A percentile compares a stretch with the other conserved stretches of the same genome.
phyloP scores from a whole-genome alignment of 1,139 yeast species.

The Scheffersomyces segobiensis region DNA sequence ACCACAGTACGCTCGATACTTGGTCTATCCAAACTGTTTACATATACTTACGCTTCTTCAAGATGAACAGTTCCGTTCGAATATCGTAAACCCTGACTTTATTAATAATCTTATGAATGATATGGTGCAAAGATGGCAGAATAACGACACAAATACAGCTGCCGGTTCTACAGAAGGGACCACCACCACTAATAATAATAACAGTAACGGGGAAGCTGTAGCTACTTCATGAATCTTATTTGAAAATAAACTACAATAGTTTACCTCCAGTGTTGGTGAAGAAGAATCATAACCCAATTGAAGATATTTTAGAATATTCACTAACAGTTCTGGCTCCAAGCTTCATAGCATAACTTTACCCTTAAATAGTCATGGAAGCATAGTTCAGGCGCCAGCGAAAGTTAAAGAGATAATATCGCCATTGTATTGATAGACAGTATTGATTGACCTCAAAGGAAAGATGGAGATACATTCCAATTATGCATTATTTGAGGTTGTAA shows the following conservation, averaged over 20 bases:
- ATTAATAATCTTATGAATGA: conserved; percentile 67
- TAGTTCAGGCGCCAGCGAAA: not conserved
- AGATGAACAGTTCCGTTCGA: conserved; percentile 55
- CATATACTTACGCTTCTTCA: conserved; percentile 63
- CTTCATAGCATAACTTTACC: not conserved
- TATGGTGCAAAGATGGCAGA: conserved; percentile 74
- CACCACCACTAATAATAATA: conserved; percentile 18
- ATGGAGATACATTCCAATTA: too few species aligned
- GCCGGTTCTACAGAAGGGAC: conserved; percentile 1
- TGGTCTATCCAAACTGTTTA: conserved; percentile 74
- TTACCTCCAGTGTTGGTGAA: not conserved
- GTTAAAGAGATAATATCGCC: too few species aligned
- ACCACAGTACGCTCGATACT: conserved; percentile 63
- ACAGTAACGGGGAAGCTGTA: conserved; percentile 8
- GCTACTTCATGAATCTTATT: not conserved
- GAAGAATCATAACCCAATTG: not conserved
- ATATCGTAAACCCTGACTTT: conserved; percentile 56
- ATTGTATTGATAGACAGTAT: too few species aligned
- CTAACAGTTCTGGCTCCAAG: not conserved
- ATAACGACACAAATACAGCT: conserved; percentile 9
- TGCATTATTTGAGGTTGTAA: too few species aligned
- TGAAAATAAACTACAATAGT: not conserved
- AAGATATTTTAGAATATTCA: too few species aligned
- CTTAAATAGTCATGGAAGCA: not conserved
- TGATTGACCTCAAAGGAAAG: too few species aligned